A percentile compares a stretch with the other conserved stretches of the same genome.
These are phyloP conservation scores for Xylaria longipes DNA, from an alignment of 495 filamentous ascomycete genomes.

Conservation along the genomic window DNA sequence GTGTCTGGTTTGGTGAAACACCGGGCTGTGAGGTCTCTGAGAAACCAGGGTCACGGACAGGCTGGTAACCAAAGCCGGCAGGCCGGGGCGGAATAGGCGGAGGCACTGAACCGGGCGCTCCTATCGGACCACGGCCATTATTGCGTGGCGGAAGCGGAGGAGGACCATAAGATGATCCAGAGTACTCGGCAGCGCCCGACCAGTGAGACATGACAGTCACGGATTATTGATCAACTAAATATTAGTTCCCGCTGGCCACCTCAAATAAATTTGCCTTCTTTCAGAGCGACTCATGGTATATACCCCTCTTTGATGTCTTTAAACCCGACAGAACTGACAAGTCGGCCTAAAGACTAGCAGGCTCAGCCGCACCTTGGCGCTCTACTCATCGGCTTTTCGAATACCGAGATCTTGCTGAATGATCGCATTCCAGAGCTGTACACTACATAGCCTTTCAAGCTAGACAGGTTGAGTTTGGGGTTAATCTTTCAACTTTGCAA, in stretches of 20 bases:
- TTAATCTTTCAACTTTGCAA: background rate
- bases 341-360: background rate
- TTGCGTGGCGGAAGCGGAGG: conserved; percentile 21
- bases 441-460: background rate
- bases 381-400: conserved; percentile 13
- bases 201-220: conserved; percentile 7
- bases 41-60: background rate
- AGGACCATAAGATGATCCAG: conserved; percentile 1
- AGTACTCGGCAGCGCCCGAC: conserved; percentile 9
- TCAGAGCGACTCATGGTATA: background rate
- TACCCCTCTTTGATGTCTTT: background rate
- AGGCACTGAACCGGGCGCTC: background rate
- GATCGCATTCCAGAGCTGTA: background rate
- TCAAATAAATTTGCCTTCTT: background rate
- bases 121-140: background rate
- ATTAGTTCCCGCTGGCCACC: background rate
- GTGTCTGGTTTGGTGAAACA: background rate
- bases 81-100: conserved; percentile 21
- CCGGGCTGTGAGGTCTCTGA: background rate
- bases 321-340: background rate
- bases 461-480: background rate
- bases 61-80: conserved; percentile 13
- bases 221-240: background rate
- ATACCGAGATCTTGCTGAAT: conserved; percentile 5
- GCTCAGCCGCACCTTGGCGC: conserved; percentile 23